Percentiles rank a stretch among this genome's conserved stretches.
Evolutionary conservation across 169 alveolate genomes (phyloP).

Genomic region (Eimeria zaria): DNA sequence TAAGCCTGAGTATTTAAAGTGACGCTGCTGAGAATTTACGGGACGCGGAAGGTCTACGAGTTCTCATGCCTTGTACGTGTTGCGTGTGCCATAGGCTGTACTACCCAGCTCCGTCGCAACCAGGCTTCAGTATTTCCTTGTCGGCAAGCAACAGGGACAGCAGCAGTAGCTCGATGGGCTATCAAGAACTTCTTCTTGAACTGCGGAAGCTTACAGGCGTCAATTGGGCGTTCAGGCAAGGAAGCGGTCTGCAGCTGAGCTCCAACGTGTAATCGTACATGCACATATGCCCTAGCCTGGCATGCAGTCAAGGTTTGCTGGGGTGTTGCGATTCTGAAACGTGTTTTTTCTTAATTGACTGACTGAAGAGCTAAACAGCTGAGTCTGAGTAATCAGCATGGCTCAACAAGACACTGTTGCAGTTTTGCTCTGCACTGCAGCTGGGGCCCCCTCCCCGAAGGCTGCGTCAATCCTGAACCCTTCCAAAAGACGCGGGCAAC

Average conservation of each 20-base stretch:
- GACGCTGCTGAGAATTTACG: not conserved
- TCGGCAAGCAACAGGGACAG: not conserved
- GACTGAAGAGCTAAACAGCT: not conserved
- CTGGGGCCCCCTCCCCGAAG: constrained; percentile 55
- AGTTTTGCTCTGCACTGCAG: not conserved
- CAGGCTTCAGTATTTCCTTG: constrained; percentile 49
- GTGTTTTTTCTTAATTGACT: not conserved
- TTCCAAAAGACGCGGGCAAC: constrained; percentile 3
- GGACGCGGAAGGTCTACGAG: not conserved
- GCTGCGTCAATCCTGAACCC: constrained; percentile 48
- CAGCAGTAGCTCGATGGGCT: constrained; percentile 25
- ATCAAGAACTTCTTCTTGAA: constrained; percentile 26
- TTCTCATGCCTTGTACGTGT: not conserved
- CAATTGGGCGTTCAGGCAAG: constrained; percentile 62
- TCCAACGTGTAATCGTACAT: not conserved
- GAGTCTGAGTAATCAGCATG: not conserved
- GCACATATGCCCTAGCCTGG: not conserved
- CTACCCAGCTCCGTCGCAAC: constrained; percentile 64
- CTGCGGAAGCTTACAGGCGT: constrained; percentile 63
- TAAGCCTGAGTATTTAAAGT: not conserved
- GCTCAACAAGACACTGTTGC: not conserved
- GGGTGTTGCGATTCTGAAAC: not conserved
- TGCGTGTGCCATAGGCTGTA: constrained; percentile 28
- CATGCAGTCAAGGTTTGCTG: not conserved
- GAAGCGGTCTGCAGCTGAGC: not conserved